A percentile compares a stretch with the other conserved stretches of the same genome.
phyloP scores from a whole-genome alignment of 805 yeast species.

The Saccharomycopsis amapae region DNA sequence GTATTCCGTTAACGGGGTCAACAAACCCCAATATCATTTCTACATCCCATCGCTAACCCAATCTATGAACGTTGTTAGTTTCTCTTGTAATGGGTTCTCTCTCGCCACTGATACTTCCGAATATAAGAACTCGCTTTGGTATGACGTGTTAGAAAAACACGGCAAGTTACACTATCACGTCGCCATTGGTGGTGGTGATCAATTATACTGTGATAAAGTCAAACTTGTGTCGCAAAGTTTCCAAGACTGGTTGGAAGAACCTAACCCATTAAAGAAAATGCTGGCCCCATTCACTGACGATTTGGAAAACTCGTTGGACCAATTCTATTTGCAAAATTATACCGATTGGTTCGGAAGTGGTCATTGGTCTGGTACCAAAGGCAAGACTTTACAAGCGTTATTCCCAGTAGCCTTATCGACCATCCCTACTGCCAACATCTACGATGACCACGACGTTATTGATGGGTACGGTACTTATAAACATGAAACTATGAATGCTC shows the following conservation, averaged over 20 bases:
- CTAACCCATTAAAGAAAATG: conserved; percentile 40
- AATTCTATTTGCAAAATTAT: conserved; percentile 68
- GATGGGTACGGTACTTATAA: conserved; percentile 93
- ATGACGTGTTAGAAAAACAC: conserved; percentile 71
- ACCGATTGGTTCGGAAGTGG: conserved; percentile 88
- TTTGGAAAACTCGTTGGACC: conserved; percentile 47
- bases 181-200: conserved; percentile 98
- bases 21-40: conserved; percentile 48
- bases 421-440: conserved; percentile 81
- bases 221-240: conserved; percentile 48
- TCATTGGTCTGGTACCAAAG: conserved; percentile 64
- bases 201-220: conserved; percentile 80
- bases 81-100: conserved; percentile 90
- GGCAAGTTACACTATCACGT: conserved; percentile 63
- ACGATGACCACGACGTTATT: conserved; percentile 93
- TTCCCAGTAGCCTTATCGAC: conserved; percentile 72
- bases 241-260: conserved; percentile 55
- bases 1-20: conserved; percentile 48
- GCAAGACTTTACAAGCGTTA: conserved; percentile 57
- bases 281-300: conserved; percentile 40
- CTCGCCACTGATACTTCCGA: conserved; percentile 55
- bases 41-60: conserved; percentile 56
- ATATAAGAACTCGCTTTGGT: conserved; percentile 79
- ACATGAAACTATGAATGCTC: conserved; percentile 64
- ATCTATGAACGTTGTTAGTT: conserved; percentile 76